Conservation (phyloP, 805 yeast genomes). For the Wickerhamomyces ciferrii region DNA sequence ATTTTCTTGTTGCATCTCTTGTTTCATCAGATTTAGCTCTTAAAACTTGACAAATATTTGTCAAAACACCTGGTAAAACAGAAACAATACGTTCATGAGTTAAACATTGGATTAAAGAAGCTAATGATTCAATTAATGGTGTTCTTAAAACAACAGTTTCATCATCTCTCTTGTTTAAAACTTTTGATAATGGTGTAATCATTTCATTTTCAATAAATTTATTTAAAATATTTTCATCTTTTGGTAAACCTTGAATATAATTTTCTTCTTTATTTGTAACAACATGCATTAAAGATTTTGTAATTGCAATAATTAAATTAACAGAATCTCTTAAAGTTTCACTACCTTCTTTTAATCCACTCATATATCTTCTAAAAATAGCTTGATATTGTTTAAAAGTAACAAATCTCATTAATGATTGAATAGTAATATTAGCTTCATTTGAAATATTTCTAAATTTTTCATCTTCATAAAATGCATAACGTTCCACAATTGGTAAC, state of each 20-base stretch:
- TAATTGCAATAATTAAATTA: slow-evolving; percentile 49
- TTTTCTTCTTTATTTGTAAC: slow-evolving; percentile 19
- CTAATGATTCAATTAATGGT: slow-evolving; percentile 77
- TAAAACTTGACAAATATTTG: slow-evolving; percentile 84
- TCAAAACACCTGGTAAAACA: slow-evolving; percentile 75
- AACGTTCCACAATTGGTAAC: slow-evolving; percentile 81
- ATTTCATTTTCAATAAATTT: slow-evolving; percentile 49
- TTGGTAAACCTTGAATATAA: slow-evolving; percentile 29
- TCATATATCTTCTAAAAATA: slow-evolving; percentile 61
- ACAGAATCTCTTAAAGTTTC: slow-evolving; percentile 53
- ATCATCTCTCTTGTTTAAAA: slow-evolving; percentile 64
- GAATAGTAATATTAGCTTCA: slow-evolving; percentile 62
- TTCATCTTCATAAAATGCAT: slow-evolving; percentile 56
- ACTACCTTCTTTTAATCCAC: slow-evolving; percentile 40
- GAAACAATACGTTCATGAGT: slow-evolving; percentile 47
- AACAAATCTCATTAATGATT: slow-evolving; percentile 48
- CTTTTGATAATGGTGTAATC: slow-evolving; percentile 54
- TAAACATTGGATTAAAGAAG: slow-evolving; percentile 60
- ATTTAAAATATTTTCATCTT: slow-evolving; percentile 31
- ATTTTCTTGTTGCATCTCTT: slow-evolving; percentile 80
- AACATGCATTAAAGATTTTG: slow-evolving; percentile 42
- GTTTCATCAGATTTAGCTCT: slow-evolving; percentile 82
- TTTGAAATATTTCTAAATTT: slow-evolving; percentile 55
- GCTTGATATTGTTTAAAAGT: slow-evolving; percentile 82
- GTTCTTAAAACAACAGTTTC: slow-evolving; percentile 73